phyloP scores from a whole-genome alignment of 2,329 filamentous ascomycete genomes.

The Tolypocladium endophyticum region DNA sequence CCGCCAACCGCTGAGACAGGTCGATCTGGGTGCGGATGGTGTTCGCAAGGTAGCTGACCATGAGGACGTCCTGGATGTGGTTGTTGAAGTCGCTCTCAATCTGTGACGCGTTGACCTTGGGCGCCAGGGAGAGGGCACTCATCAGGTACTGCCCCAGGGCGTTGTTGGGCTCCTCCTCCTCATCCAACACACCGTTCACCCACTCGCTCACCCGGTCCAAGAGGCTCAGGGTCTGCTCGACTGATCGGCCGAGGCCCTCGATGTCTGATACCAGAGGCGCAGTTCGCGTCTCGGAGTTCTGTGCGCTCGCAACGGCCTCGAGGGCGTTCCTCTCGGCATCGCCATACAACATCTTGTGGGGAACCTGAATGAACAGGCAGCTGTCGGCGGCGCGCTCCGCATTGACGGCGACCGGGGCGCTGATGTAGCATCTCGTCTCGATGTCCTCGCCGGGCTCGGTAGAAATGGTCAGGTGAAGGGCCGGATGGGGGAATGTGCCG shows the following conservation, averaged over 20 bases:
- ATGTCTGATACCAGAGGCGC: slow-evolving; percentile 75
- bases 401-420: slow-evolving; percentile 86
- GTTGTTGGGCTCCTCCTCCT: slow-evolving; percentile 81
- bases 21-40: slow-evolving; percentile 99
- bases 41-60: slow-evolving; percentile 97
- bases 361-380: slow-evolving; percentile 94
- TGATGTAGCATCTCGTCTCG: slow-evolving; percentile 89
- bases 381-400: slow-evolving; percentile 91
- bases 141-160: slow-evolving; percentile 91
- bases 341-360: slow-evolving; percentile 84
- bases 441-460: slow-evolving; percentile 83
- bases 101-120: slow-evolving; percentile 83
- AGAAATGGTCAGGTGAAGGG: slow-evolving; percentile 89
- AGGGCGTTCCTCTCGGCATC: slow-evolving; percentile 59
- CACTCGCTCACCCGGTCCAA: slow-evolving; percentile 87
- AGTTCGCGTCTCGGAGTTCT: slow-evolving; percentile 64
- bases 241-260: slow-evolving; percentile 72
- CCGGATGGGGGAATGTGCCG: slow-evolving; percentile 94
- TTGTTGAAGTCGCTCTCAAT: slow-evolving; percentile 99
- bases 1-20: slow-evolving; percentile 87
- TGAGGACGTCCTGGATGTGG: slow-evolving; percentile 97
- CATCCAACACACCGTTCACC: slow-evolving; percentile 87
- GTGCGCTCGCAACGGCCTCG: slow-evolving; percentile 74
- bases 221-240: slow-evolving; percentile 81
- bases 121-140: slow-evolving; percentile 83